Evolutionary conservation across 441 rosid genomes (phyloP), one percentile per base, ranked within the genome.

Genomic region (Euphorbia celastroides): DNA sequence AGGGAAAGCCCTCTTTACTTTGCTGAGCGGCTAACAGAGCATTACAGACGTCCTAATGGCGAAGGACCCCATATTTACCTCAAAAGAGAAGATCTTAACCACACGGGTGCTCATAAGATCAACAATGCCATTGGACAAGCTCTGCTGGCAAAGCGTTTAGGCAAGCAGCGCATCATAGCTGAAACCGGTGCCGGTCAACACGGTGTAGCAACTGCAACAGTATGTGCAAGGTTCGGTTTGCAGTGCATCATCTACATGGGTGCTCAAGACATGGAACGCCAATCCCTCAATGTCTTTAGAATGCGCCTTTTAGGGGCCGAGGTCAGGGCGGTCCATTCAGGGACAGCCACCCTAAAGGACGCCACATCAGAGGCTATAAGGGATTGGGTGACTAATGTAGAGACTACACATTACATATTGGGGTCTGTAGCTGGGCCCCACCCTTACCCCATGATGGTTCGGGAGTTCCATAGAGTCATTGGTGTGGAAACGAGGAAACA

Each of bases 151-250:
- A 86, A 89, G 79, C 88, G 78, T 14, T 68, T 93, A 79, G 98
- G 98, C 0, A 90, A 89, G 64, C 71, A 69, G 64, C 82, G 96
- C 17, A 90, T 93, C 52, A 90, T 93, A 57, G 98, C 97, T 16
- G 98, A 90, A 70, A 90, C 95, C 22, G 98, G 98, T 5, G 97
- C 98, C 70, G 98, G 96, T 57, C 98, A 93, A 76, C 97, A 93
- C 44, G 98, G 98, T 46, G 97, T 93, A 56, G 98, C 95, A 4
- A 93, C 98, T 4, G 98, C 98, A 55, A 89, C 98, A 0, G 98
- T 89, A 22, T 93, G 97, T 62, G 97, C 98, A 0, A 82, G 92
- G 71, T 91, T 93, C 1, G 97, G 93, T 44, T 75, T 93, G 85
- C 76, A 75, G 71, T 93, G 98, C 56, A 73, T 87, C 54, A 76